Evolutionary conservation across 2,329 filamentous ascomycete species (phyloP), one percentile per base, ranked within the genome.

Genomic region (Trichophyton simii): DNA sequence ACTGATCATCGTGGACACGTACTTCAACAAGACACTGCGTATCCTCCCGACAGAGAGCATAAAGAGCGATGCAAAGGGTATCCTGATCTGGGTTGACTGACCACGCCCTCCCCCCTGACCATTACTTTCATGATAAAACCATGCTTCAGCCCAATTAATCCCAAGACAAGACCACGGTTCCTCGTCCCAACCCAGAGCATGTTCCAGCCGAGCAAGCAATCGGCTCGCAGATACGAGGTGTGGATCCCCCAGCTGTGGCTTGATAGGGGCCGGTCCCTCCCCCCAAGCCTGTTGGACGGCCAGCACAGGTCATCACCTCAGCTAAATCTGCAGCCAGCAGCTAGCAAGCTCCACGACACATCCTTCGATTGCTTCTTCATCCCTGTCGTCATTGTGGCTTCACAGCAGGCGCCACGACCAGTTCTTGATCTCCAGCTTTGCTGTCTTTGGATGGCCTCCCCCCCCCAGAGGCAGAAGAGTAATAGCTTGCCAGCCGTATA

Each of bases 21-120:
- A 96, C 69, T 97, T 96, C 74, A 91, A 95, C 72, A 96, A 96
- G 79, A 85, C 88, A 48, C 73, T 97, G 63, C 85, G 87, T 65
- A 85, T 96, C 25, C 83, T 90, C 63, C 86, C 89, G 1, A 92
- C 88, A 0, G 88, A 87, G 69, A 87, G 85, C 22, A 86, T 79
- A 73, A 76, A 75, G 64, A 72, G 69, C 63, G 82, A 83, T 63
- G 83, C 82, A 71, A 82, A 80, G 63, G 79, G 79, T 0, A 68
- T 76, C 28, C 63, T 74, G 63, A 67, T 78, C 13, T 77, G 75
- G 75, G 72, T 77, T 60, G 75, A 77, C 25, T 60, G 58, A 60
- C 28, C 2, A 38, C 18, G 18, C 18, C 18, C 18, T 18, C 18
- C 18, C 38, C 38, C 3, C 38, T n/a, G 38, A 3, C 11, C 38